Evolutionary conservation across 768 basidiomycete genomes (phyloP), one percentile per base, ranked within the genome.

Genomic region (Mrakia gelida): DNA sequence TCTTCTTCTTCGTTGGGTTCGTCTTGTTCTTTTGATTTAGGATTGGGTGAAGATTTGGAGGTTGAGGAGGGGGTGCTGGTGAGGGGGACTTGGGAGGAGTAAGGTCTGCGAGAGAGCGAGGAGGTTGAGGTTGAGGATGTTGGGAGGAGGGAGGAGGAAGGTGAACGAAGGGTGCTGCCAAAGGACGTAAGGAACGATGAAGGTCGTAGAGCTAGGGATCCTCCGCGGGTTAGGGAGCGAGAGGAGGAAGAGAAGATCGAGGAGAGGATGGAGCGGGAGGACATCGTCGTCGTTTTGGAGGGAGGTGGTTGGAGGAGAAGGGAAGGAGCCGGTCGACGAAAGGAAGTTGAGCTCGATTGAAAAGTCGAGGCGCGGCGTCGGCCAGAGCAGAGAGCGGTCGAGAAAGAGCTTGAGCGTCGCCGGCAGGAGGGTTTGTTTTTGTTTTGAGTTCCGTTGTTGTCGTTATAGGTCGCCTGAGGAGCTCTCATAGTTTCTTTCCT

Each of bases 321-420:
- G 87, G 23, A 88, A 86, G 0, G 88, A 87, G 38, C 0, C 15
- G 45, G 45, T 45, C 45, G 23, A 70, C 1, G 38, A 21, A 28
- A 28, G 34, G 6, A 30, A 30, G 32, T 18, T 70, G 67, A 70
- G 67, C 67, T 68, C 38, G 28, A 7, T 38, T 32, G 32, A 38
- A 30, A 30, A 30, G 63, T 30, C 2, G 30, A 13, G n/a, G n/a
- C n/a, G 18, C 38, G 38, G 38, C 38, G 38, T 38, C 38, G 38
- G 38, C 4, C 38, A 38, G 38, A n/a, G n/a, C n/a, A n/a, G n/a
- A n/a, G n/a, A n/a, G n/a, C n/a, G n/a, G 38, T 38, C 4, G 8
- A 38, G 63, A 30, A 26, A 26, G 30, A 9, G 63, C 28, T n/a
- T 8, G 28, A 13, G 9, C 63, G 63, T 32, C 63, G 63, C 28